phyloP scores from a whole-genome alignment of 2,329 filamentous ascomycete species.

The Diplodia sapinea region DNA sequence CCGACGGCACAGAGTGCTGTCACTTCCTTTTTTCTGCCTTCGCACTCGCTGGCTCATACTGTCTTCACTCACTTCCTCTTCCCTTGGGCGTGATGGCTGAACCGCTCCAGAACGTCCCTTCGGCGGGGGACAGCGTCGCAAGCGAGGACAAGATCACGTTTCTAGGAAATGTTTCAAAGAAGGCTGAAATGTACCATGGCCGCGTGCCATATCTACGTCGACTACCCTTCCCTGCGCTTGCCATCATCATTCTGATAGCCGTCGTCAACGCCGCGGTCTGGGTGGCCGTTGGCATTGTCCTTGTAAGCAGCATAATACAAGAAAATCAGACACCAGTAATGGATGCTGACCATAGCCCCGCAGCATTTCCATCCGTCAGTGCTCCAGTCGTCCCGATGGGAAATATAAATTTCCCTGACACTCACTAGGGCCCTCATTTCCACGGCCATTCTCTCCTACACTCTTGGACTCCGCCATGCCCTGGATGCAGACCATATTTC shows the following conservation, averaged over 20 bases:
- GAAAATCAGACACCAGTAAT: not conserved
- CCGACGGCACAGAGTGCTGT: conserved; percentile 1
- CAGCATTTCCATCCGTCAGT: conserved; percentile 44
- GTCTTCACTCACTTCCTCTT: not conserved
- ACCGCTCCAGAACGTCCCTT: conserved; percentile 4
- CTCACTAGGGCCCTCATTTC: conserved; percentile 67
- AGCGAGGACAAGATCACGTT: conserved; percentile 10
- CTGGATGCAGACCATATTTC: conserved; percentile 94
- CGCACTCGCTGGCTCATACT: not conserved
- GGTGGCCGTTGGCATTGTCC: conserved; percentile 62
- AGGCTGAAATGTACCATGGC: conserved; percentile 46
- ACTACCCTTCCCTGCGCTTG: conserved; percentile 62
- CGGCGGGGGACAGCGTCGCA: not conserved
- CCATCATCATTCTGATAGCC: conserved; percentile 61
- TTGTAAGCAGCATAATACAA: conserved; percentile 54
- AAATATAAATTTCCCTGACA: not conserved
- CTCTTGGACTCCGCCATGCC: conserved; percentile 89
- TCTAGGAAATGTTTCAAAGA: conserved; percentile 34
- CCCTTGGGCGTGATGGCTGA: conserved; percentile 6
- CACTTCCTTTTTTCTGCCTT: not conserved
- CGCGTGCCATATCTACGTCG: conserved; percentile 61
- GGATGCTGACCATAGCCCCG: not conserved
- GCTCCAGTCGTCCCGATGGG: not conserved
- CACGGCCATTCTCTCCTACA: conserved; percentile 83
- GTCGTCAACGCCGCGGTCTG: conserved; percentile 63